A percentile compares a stretch with the other conserved stretches of the same genome.
These are phyloP conservation scores for Nemania diffusa DNA, from an alignment of 2,329 filamentous ascomycete species.

Conservation along the genomic window DNA sequence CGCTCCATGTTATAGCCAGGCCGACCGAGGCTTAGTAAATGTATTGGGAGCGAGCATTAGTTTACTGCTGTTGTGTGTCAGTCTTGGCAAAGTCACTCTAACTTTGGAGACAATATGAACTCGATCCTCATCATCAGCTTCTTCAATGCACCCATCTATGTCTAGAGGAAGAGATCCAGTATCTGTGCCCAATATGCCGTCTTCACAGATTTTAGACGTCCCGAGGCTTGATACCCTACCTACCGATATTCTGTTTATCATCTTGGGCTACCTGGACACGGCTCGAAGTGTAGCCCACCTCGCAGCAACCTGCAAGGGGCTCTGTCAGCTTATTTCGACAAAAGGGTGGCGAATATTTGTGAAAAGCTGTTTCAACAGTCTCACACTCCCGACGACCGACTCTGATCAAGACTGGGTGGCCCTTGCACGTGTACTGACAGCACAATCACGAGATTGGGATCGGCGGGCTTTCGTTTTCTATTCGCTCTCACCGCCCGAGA, in stretches of 20 bases:
- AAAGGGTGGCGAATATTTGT: conserved; percentile 64
- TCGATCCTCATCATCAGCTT: neutral
- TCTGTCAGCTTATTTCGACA: conserved; percentile 53
- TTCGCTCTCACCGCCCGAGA: conserved; percentile 40
- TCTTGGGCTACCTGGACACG: conserved; percentile 60
- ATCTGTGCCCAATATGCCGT: conserved; percentile 23
- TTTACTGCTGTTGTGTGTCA: too few species aligned
- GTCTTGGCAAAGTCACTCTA: too few species aligned
- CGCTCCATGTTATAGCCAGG: too few species aligned
- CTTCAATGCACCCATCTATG: neutral
- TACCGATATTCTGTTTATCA: conserved; percentile 61
- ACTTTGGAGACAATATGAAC: neutral
- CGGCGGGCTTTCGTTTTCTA: conserved; percentile 57
- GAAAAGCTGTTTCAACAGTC: conserved; percentile 56
- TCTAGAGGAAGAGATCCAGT: neutral
- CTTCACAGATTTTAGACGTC: conserved; percentile 31
- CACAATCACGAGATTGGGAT: conserved; percentile 65
- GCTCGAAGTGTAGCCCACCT: conserved; percentile 60
- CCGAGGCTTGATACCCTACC: conserved; percentile 57
- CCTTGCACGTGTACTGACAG: conserved; percentile 59
- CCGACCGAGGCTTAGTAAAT: too few species aligned
- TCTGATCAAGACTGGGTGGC: conserved; percentile 43
- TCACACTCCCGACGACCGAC: conserved; percentile 47
- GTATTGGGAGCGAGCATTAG: too few species aligned
- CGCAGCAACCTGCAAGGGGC: conserved; percentile 52